A percentile compares a stretch with the other conserved stretches of the same genome.
Evolutionary conservation across 345 rosid species (phyloP).

Genomic region (Lagerstroemia speciosa): DNA sequence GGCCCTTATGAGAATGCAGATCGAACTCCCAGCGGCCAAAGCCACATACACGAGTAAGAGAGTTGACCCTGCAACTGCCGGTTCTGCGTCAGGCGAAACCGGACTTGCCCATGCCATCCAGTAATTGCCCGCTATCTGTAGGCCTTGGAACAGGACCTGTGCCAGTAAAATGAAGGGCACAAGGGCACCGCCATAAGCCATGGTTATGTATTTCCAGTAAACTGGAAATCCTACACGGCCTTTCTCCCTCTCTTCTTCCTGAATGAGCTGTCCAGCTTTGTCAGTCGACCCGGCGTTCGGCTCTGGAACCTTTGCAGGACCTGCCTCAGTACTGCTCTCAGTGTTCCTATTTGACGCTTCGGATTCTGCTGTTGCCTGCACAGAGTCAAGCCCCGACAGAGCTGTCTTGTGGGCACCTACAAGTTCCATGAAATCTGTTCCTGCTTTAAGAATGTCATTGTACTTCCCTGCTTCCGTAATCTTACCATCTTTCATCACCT

Average conservation of each 20-base stretch:
- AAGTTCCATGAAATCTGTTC: conserved; percentile 66
- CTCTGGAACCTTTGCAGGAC: neutral
- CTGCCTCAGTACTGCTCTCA: conserved; percentile 13
- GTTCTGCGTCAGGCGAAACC: conserved; percentile 37
- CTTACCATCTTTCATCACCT: conserved; percentile 84
- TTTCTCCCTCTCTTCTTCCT: conserved; percentile 86
- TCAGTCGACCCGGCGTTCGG: conserved; percentile 29
- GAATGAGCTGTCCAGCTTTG: conserved; percentile 55
- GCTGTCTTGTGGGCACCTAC: conserved; percentile 70
- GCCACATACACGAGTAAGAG: conserved; percentile 46
- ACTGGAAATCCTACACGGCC: conserved; percentile 66
- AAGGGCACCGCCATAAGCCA: conserved; percentile 56
- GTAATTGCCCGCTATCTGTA: conserved; percentile 63
- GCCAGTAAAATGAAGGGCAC: conserved; percentile 52
- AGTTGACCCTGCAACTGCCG: conserved; percentile 26
- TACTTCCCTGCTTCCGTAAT: conserved; percentile 68
- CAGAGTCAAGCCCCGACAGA: conserved; percentile 38
- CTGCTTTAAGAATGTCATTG: conserved; percentile 43
- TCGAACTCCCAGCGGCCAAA: conserved; percentile 45
- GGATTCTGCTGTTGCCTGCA: conserved; percentile 21
- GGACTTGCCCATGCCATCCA: conserved; percentile 84
- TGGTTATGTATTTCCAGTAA: conserved; percentile 57
- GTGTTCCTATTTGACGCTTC: conserved; percentile 10
- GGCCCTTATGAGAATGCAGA: conserved; percentile 41
- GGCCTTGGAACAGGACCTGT: conserved; percentile 42